Base-by-base conservation (phyloP, 345 rosid genomes). In the Bruguiera parviflora region DNA sequence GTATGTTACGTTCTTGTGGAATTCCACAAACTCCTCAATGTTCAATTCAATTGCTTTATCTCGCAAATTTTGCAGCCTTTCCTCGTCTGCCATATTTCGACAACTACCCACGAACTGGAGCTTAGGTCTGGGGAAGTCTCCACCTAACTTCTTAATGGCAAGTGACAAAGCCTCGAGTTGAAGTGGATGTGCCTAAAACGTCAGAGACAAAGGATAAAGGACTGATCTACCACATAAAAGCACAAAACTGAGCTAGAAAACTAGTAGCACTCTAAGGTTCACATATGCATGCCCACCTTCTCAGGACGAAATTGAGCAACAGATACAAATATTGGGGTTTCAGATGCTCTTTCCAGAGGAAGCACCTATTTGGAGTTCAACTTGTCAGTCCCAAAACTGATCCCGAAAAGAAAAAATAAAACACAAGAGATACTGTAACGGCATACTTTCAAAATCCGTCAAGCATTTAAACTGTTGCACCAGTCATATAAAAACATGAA, bases 261-360 rank as follows among this genome's bases (percentile, higher is more conserved):
- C 68, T 35, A 35, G 13, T 77, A 70, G 66, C 83, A 80, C 85
- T 77, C 28, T 67, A 78, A 80, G 73, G 72, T 73, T 76, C 65
- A 73, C 60, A 58, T 37, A 79, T 79, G 72, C 60, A 67, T 83
- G 63, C 87, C 75, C 85, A 95, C 99, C 99, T 95, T 95, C 92
- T 95, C 99, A 58, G 97, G 99, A 75, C 97, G 97, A 82, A 95
- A 95, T 64, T 95, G 99, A 33, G 97, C 96, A 62, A 95, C 93
- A 0, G 96, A 95, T 72, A 95, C 88, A 58, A 95, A 78, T 29
- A 69, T 71, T 8, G 97, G 97, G 56, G 70, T 71, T 73, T 79
- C 74, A n/a, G 75, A 69, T 10, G 89, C 72, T 79, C 97, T 81
- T 82, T 88, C 87, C 78, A 90, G 75, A 69, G 99, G 88, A 82